Conservation (phyloP, 192 early-diverging fungal genomes). For the Dissophora globulifera region DNA sequence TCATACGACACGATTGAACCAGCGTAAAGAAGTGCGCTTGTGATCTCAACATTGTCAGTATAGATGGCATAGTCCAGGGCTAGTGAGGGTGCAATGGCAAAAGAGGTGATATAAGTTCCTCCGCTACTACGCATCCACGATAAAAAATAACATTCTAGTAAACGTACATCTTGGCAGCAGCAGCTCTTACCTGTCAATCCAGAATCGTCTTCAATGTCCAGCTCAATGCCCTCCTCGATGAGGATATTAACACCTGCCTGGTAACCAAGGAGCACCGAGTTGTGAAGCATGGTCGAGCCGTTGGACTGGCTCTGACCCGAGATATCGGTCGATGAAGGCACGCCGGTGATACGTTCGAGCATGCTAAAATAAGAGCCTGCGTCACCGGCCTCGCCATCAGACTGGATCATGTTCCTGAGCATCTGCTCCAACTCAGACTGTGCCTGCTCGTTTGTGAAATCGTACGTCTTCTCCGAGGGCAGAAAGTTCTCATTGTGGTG, state of each 20-base stretch:
- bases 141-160: no score
- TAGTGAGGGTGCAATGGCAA: no score
- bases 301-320: constrained; percentile 42
- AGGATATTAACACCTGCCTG: constrained; percentile 37
- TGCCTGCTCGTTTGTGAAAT: constrained; percentile 49
- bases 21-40: constrained; percentile 25
- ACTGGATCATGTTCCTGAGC: constrained; percentile 44
- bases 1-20: constrained; percentile 42
- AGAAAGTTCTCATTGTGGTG: constrained; percentile 41
- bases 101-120: no score
- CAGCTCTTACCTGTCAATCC: constrained; percentile 41
- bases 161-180: not conserved
- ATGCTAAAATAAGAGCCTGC: constrained; percentile 22
- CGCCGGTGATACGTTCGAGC: constrained; percentile 18
- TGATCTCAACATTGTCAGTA: constrained; percentile 44
- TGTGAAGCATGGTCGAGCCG: constrained; percentile 51
- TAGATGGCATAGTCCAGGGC: constrained; percentile 50
- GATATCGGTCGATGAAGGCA: constrained; percentile 42
- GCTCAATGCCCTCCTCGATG: constrained; percentile 49
- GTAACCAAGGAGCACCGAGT: constrained; percentile 44
- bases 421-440: constrained; percentile 48
- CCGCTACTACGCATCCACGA: no score
- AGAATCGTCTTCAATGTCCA: constrained; percentile 45
- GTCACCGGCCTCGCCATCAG: constrained; percentile 36
- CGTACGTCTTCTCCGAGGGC: constrained; percentile 39